These are phyloP conservation scores for Borovskyia barvae DNA, from an alignment of 208 protist species.

Conservation along the genomic window DNA sequence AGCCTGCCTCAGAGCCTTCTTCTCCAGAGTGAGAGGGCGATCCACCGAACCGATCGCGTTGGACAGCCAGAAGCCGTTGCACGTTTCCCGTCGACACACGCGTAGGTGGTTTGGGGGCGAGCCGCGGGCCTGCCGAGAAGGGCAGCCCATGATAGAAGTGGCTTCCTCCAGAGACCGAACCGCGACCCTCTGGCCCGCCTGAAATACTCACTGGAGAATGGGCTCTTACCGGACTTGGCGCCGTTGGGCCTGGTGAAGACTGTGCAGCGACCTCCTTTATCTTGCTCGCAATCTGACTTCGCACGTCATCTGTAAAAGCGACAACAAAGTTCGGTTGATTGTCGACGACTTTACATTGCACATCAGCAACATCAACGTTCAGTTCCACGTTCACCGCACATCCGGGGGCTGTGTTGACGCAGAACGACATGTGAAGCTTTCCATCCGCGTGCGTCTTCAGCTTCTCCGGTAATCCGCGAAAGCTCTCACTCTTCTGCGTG, in stretches of 20 bases:
- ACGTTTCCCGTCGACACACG: constrained; percentile 19
- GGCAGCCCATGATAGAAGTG: constrained; percentile 34
- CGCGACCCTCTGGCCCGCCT: constrained; percentile 2
- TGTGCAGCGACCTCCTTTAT: constrained; percentile 60
- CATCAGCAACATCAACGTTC: constrained; percentile 70
- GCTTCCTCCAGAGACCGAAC: not conserved
- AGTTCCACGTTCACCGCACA: constrained; percentile 66
- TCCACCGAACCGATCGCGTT: constrained; percentile 1
- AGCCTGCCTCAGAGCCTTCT: constrained; percentile 12
- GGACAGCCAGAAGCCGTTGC: constrained; percentile 11
- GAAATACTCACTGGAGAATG: not conserved
- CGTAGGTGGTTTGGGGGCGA: constrained; percentile 12
- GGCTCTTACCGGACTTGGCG: not conserved
- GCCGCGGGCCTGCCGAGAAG: constrained; percentile 11
- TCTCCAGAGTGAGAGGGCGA: constrained; percentile 11
- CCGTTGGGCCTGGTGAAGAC: constrained; percentile 5
- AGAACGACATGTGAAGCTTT: constrained; percentile 70
- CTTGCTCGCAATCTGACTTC: constrained; percentile 51
- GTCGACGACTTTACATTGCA: constrained; percentile 75
- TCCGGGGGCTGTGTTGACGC: constrained; percentile 53
- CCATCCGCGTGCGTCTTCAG: constrained; percentile 54
- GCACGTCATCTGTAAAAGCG: constrained; percentile 69
- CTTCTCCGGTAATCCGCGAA: constrained; percentile 18
- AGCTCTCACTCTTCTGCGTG: constrained; percentile 24
- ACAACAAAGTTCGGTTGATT: constrained; percentile 76